phyloP scores from a whole-genome alignment of 495 filamentous ascomycete genomes.

The Neurospora hispaniola region DNA sequence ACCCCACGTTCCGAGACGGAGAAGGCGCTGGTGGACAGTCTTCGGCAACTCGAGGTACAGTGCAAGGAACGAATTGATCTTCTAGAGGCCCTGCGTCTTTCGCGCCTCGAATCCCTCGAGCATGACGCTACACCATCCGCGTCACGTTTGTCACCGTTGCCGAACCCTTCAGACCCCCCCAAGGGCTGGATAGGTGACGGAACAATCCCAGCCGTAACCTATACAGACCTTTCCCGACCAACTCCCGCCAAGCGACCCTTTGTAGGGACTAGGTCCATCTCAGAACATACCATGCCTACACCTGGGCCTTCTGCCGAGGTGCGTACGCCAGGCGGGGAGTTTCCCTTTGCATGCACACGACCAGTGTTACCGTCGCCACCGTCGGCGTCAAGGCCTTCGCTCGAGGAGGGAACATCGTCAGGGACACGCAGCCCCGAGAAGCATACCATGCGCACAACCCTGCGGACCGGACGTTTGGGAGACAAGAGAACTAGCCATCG shows the following conservation, averaged over 20 bases:
- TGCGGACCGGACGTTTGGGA: slow-evolving; percentile 50
- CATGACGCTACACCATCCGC: slow-evolving; percentile 12
- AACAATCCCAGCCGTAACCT: slow-evolving; percentile 68
- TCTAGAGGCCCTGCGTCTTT: slow-evolving; percentile 68
- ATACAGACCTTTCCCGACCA: slow-evolving; percentile 65
- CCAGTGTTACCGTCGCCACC: not conserved
- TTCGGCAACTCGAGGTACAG: slow-evolving; percentile 76
- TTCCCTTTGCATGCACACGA: not conserved
- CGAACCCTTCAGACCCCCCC: not conserved
- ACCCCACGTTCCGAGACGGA: slow-evolving; percentile 76
- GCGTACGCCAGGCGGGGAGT: not conserved
- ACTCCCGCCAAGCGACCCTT: slow-evolving; percentile 51
- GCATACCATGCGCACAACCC: slow-evolving; percentile 71
- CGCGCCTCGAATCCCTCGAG: slow-evolving; percentile 49
- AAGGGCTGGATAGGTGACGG: slow-evolving; percentile 64
- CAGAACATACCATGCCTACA: slow-evolving; percentile 29
- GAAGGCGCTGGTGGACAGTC: slow-evolving; percentile 65
- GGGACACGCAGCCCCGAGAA: slow-evolving; percentile 76
- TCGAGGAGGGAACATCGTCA: slow-evolving; percentile 33
- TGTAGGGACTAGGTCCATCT: slow-evolving; percentile 38
- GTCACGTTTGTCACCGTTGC: not conserved
- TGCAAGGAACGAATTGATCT: slow-evolving; percentile 91
- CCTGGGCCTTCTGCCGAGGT: slow-evolving; percentile 10
- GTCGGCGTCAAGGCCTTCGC: slow-evolving; percentile 11
- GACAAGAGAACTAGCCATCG: slow-evolving; percentile 49